Percentiles rank a stretch among this genome's conserved stretches.
phyloP scores from a whole-genome alignment of 106 monocot genomes.

The Vanilla planifolia region DNA sequence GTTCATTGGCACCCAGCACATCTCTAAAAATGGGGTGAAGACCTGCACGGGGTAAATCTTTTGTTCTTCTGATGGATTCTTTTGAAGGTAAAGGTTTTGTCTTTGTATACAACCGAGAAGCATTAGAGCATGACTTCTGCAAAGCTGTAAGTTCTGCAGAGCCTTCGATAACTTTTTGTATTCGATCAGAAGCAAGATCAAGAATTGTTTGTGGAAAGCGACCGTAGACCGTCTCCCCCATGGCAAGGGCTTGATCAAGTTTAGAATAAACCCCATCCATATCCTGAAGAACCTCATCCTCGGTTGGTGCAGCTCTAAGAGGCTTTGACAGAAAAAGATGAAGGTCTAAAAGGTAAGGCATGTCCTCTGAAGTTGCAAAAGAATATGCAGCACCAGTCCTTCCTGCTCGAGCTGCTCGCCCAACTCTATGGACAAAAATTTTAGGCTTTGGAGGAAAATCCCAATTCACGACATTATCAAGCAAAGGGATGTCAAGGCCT shows the following conservation, averaged over 20 bases:
- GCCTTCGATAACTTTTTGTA: slow-evolving; percentile 53
- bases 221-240: slow-evolving; percentile 84
- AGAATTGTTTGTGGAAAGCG: slow-evolving; percentile 79
- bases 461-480: slow-evolving; percentile 98
- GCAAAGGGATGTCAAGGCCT: slow-evolving; percentile 90
- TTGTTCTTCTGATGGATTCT: slow-evolving; percentile 77
- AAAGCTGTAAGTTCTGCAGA: slow-evolving; percentile 43
- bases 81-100: slow-evolving; percentile 79
- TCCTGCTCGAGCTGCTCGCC: slow-evolving; percentile 86
- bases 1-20: slow-evolving; percentile 56
- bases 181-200: slow-evolving; percentile 80
- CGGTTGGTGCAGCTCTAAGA: slow-evolving; percentile 77
- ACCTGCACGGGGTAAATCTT: slow-evolving; percentile 79
- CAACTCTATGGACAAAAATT: slow-evolving; percentile 94
- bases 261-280: slow-evolving; percentile 41
- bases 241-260: slow-evolving; percentile 72
- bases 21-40: slow-evolving; percentile 75
- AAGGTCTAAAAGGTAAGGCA: slow-evolving; percentile 89
- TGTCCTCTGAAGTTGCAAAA: slow-evolving; percentile 83
- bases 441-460: slow-evolving; percentile 97
- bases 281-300: slow-evolving; percentile 69
- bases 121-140: slow-evolving; percentile 71
- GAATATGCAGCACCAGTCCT: slow-evolving; percentile 90
- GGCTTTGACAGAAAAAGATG: slow-evolving; percentile 98
- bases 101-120: slow-evolving; percentile 73